Conservation (phyloP, 805 yeast species). For the Myxozyma neotropica region DNA sequence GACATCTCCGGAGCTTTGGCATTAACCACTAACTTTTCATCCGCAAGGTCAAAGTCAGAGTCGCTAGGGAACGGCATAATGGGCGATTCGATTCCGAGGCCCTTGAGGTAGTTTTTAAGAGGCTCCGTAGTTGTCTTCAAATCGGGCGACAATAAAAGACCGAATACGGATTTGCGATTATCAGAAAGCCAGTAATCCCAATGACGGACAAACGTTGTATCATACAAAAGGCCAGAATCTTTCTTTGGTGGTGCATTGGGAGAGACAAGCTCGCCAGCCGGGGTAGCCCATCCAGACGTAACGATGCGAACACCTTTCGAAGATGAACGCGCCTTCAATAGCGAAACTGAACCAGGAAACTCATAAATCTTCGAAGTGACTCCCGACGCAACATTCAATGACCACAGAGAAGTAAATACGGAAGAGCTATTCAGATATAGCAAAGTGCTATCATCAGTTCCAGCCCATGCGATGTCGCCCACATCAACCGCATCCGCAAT, state of each 20-base stretch:
- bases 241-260: slow-evolving; percentile 28
- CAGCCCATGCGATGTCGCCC: slow-evolving; percentile 31
- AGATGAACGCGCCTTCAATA: slow-evolving; percentile 17
- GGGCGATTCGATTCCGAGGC: slow-evolving; percentile 29
- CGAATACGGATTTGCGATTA: slow-evolving; percentile 30
- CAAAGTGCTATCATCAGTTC: slow-evolving; percentile 21
- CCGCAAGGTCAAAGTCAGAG: slow-evolving; percentile 30
- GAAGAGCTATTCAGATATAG: slow-evolving; percentile 24
- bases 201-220: slow-evolving; percentile 34
- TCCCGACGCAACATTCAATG: slow-evolving; percentile 12
- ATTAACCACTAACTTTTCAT: slow-evolving; percentile 29
- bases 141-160: slow-evolving; percentile 23
- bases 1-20: slow-evolving; percentile 36
- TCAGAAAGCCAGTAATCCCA: slow-evolving; percentile 38
- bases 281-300: slow-evolving; percentile 33
- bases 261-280: slow-evolving; percentile 25
- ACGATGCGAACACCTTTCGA: slow-evolving; percentile 27
- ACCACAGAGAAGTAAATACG: slow-evolving; percentile 25
- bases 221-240: slow-evolving; percentile 32
- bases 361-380: slow-evolving; percentile 5
- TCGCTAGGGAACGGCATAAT: slow-evolving; percentile 33
- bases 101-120: slow-evolving; percentile 25
- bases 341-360: slow-evolving; percentile 28
- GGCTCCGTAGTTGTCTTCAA: slow-evolving; percentile 17
- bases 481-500: slow-evolving; percentile 21